Evolutionary conservation across 1,139 yeast species (phyloP), one percentile per base, ranked within the genome.

Genomic region (Protomyces pachydermus): DNA sequence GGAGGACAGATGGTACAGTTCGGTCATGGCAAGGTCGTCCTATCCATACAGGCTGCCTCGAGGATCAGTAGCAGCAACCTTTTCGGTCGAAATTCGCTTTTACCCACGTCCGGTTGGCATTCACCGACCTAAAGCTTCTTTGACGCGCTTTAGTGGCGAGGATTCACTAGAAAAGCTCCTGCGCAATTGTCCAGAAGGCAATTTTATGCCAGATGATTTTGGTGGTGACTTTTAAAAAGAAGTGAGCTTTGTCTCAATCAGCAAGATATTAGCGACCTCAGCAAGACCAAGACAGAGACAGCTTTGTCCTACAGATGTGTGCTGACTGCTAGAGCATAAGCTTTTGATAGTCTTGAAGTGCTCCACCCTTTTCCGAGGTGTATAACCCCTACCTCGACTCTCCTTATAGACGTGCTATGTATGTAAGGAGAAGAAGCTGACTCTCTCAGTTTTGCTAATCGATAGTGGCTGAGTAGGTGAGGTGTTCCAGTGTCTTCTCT

Each of bases 1-100:
- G 20, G 60, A 56, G 23, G 60, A 56, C 54, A 53, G 48, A 20
- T 56, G 42, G 39, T 56, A 45, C 54, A 38, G 42, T 14, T 38
- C 10, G 42, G 10, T 14, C 18, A 38, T 38, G 42, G 14, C 14
- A 9, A 10, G 3, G 6, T 38, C 42, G 4, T 16, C n/a, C 10
- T 16, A 38, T 14, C 18, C 42, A 14, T 38, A 14, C 3, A 38
- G 8, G 42, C 42, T 38, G 42, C 42, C 42, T 5, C n/a, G 14
- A 12, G n/a, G n/a, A 14, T 6, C n/a, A 14, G 42, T 14, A 6
- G n/a, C 42, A 16, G 16, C 6, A 38, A 16, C 42, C 6, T 38
- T 38, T 16, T 18, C 42, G 8, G 42, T 38, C 3, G 42, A 38
- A 12, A 6, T 16, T 10, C 42, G 16, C 10, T 38, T 10, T 16